Evolutionary conservation across 2,329 filamentous ascomycete genomes (phyloP), one percentile per base, ranked within the genome.

Genomic region (Domatiomyces catenatus): DNA sequence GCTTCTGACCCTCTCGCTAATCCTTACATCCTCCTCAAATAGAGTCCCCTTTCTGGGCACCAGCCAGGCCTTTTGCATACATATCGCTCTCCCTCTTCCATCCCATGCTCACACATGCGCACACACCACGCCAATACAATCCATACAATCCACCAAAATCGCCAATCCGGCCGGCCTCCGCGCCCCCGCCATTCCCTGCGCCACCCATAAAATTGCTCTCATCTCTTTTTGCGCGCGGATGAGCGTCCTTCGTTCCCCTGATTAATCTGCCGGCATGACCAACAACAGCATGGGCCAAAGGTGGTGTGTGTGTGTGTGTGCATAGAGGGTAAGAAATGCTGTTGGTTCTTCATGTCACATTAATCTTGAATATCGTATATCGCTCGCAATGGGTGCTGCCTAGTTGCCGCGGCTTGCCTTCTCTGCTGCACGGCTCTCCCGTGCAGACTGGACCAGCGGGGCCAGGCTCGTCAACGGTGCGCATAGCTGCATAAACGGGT

Each of bases 391-490:
- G 17, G 15, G n/a, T 26, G 42, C 12, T 15, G 32, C 32, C 12
- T 50, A 60, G 39, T 53, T 63, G 43, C 66, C 80, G 66, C 86
- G 86, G 57, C 80, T 77, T 53, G 81, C 80, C 69, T 86, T 86
- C 69, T 96, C 90, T 62, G 90, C 83, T 22, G 84, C 84, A 65
- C 89, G 79, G 56, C 88, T 88, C 64, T 86, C 80, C 58, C 89
- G 79, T 46, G 90, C 90, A 43, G 88, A 84, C 62, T 83, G 80
- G 48, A 96, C 90, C 52, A 96, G 76, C 8, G 90, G 89, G 22
- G 90, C 83, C 50, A 96, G 75, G 53, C 88, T 86, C 50, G 75
- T 74, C 15, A 89, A 68, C 52, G 86, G 83, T 50, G 85, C 80
- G 60, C 84, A 88, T 56, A 75, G 67, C 62, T 81, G 80, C 82